Conservation (phyloP, 805 yeast genomes). For the Ogataea pilisensis region DNA sequence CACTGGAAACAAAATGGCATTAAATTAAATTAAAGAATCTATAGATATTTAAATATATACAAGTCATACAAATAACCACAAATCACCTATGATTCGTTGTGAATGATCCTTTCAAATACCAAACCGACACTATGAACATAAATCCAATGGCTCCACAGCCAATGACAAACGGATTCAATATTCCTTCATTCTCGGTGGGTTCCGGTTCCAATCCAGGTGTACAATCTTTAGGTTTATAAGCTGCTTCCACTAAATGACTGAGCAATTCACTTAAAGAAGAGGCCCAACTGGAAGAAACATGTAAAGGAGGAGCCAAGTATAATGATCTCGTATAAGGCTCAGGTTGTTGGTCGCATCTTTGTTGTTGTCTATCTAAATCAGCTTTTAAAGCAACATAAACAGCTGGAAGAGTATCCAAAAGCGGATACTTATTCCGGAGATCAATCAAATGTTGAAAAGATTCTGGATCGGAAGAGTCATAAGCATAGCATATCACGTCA, state of each 20-base stretch:
- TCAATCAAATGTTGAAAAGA: slow-evolving; percentile 81
- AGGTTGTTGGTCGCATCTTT: slow-evolving; percentile 79
- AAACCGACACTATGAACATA: slow-evolving; percentile 56
- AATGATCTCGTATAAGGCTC: slow-evolving; percentile 74
- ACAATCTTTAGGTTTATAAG: slow-evolving; percentile 68
- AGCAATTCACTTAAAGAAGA: slow-evolving; percentile 81
- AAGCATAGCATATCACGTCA: slow-evolving; percentile 84
- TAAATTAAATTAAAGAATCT: too few species aligned
- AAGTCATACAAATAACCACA: neutral
- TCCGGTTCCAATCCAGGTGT: slow-evolving; percentile 78
- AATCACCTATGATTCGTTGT: slow-evolving; percentile 2
- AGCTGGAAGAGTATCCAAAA: slow-evolving; percentile 65
- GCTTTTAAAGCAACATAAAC: slow-evolving; percentile 92
- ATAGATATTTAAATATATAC: neutral
- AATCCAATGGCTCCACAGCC: slow-evolving; percentile 71
- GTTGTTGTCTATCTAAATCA: slow-evolving; percentile 93
- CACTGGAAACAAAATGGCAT: neutral
- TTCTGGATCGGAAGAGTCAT: slow-evolving; percentile 95
- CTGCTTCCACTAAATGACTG: slow-evolving; percentile 84
- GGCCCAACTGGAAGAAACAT: slow-evolving; percentile 87
- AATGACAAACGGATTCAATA: slow-evolving; percentile 48
- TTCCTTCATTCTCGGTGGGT: slow-evolving; percentile 40
- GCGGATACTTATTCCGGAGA: slow-evolving; percentile 55
- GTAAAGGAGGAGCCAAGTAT: slow-evolving; percentile 75
- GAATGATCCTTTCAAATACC: slow-evolving; percentile 55